Base-by-base conservation (phyloP, 2,329 filamentous ascomycete species). In the Lasiodiplodia citricola region DNA sequence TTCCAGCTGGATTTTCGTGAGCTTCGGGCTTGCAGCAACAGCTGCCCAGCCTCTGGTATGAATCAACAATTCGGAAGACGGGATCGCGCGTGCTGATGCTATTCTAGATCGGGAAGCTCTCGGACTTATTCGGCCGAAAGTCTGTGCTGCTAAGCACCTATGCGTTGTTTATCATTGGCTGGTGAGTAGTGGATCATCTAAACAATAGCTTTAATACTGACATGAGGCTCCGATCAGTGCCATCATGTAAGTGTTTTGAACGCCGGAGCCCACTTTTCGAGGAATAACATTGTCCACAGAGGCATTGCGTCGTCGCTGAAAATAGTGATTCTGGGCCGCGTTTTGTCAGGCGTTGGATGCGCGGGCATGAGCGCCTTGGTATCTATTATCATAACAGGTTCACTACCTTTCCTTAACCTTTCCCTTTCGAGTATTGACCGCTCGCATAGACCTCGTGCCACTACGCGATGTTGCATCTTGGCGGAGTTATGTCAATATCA, bases 401-500 rank as follows among this genome's bases (percentile, higher is more conserved):
- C 7, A 0, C 23, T 7, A 2, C 18, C 25, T 41, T 23, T n/a
- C 21, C 23, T 18, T 11, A 7, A 13, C 5, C 4, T 4, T 11
- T 3, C 5, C 3, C 21, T n/a, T 3, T 0, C 11, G 11, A 16
- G 10, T 13, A 11, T 21, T 64, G 18, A 64, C 18, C 6, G 10
- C 86, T 4, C 82, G 85, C 63, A 83, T 75, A 68, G 85, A 86
- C 70, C 77, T 86, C 8, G 82, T 86, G 4, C 83, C 84, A 0
- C 76, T 83, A 2, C 78, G 82, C 11, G 83, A 86, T 14, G 79
- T 86, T 0, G 85, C 84, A 0, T 75, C 77, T 0, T 83, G 82
- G 78, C 76, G 85, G 55, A 81, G 83, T 35, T 87, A 86, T 74
- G 80, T 87, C 54, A 87, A 87, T 67, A 78, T 87, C 16, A 76